These are phyloP conservation scores for Ogataea methylovora DNA, from an alignment of 805 yeast species.

Conservation along the genomic window DNA sequence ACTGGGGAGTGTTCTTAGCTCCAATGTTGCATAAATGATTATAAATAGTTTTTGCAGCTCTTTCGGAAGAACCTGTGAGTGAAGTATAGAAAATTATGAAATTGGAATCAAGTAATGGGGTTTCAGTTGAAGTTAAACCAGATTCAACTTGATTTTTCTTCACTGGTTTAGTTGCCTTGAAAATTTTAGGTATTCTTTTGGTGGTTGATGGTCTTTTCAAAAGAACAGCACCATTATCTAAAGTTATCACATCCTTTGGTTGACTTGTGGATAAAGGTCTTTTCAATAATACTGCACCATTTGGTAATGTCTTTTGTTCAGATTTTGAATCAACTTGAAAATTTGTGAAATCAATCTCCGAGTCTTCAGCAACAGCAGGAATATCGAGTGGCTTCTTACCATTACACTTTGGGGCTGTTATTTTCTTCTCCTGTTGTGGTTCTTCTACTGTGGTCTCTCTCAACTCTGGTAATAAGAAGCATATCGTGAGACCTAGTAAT, in stretches of 20 bases:
- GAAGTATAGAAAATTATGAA: constrained; percentile 74
- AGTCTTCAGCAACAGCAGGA: too few relatives aligned
- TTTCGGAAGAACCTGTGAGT: constrained; percentile 73
- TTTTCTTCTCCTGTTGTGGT: too few relatives aligned
- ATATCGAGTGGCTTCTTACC: too few relatives aligned
- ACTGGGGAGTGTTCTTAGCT: constrained; percentile 34
- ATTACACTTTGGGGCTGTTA: too few relatives aligned
- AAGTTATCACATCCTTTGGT: neutral
- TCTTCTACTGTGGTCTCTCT: too few relatives aligned
- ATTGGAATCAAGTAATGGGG: constrained; percentile 43
- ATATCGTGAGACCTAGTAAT: neutral
- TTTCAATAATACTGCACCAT: constrained; percentile 2
- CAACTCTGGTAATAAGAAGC: neutral
- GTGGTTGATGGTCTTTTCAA: constrained; percentile 9
- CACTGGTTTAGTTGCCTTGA: constrained; percentile 25
- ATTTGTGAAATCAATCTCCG: constrained; percentile 4
- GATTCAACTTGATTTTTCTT: constrained; percentile 16
- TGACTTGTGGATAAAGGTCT: too few relatives aligned
- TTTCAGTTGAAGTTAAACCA: constrained; percentile 31
- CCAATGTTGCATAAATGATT: constrained; percentile 27
- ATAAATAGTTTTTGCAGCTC: constrained; percentile 51
- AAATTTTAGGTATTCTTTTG: constrained; percentile 33
- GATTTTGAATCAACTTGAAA: too few relatives aligned
- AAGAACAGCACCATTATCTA: neutral
- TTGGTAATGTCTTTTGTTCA: neutral